Evolutionary conservation across 2,329 filamentous ascomycete genomes (phyloP), one percentile per base, ranked within the genome.

Genomic region (Cercospora sojina): DNA sequence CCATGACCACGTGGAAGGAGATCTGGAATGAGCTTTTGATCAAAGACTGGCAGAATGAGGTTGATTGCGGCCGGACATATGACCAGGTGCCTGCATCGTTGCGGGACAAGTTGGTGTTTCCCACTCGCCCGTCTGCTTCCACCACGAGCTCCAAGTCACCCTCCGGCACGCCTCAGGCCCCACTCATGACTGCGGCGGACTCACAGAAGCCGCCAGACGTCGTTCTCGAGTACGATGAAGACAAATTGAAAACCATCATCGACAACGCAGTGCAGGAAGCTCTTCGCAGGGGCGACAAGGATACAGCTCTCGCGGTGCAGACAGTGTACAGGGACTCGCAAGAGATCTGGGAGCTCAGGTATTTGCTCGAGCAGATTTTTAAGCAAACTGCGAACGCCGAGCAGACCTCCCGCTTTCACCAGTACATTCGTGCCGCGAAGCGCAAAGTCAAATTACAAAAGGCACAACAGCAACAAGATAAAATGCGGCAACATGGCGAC

Each of bases 341-440:
- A 31, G 70, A 67, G 20, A 75, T 83, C 35, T 65, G 71, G 12
- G 67, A 70, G 25, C 69, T 82, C n/a, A 74, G 77, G 35, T 70
- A 75, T 23, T 70, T 81, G 5, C 74, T 84, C 6, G 76, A 81
- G 31, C 75, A 76, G 10, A 76, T 83, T 31, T 75, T 83, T 51
- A 74, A 77, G 20, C 77, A 80, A 59, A 77, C 73, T 29, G 72
- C 77, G 47, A 79, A 77, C 5, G 63, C 71, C n/a, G 72, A 78
- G 62, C 78, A 83, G 67, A 78, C 74, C 55, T 41, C 49, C 13
- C 70, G 71, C 23, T 83, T 83, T 67, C 77, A 79, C 64, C 67
- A 66, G 9, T 77, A 76, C 60, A 79, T 83, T 62, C 80, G 77
- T 43, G 66, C 65, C 13, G 77, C 77, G 38, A 81, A 80, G 71